Conservation (phyloP, 2,329 filamentous ascomycete species). For the Aspergillus sp. region DNA sequence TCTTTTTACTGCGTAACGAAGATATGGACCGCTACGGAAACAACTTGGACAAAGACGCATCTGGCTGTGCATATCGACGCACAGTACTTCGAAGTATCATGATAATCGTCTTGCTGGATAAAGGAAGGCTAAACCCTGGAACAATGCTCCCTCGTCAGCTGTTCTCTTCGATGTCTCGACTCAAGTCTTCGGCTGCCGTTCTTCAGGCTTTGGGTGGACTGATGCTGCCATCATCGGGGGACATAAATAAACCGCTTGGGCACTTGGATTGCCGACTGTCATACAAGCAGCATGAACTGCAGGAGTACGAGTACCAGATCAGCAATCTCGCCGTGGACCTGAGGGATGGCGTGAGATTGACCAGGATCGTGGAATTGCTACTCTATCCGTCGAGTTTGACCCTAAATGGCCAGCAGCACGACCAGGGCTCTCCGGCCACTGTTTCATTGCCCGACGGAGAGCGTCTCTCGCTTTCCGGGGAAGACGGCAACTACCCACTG, state of each 20-base stretch:
- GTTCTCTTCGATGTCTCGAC: conserved; percentile 42
- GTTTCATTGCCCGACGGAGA: conserved; percentile 39
- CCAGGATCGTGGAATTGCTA: conserved; percentile 50
- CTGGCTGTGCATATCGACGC: conserved; percentile 44
- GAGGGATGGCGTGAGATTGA: conserved; percentile 52
- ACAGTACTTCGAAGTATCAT: conserved; percentile 51
- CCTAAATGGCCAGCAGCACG: conserved; percentile 4
- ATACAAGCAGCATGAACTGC: conserved; percentile 47
- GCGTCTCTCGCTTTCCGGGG: conserved; percentile 25
- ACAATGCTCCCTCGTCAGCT: conserved; percentile 32
- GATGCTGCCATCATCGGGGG: conserved; percentile 50
- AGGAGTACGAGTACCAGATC: conserved; percentile 51
- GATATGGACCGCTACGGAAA: conserved; percentile 32
- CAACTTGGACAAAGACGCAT: conserved; percentile 32
- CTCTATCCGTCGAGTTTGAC: conserved; percentile 35
- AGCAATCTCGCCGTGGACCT: conserved; percentile 54
- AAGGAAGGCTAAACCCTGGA: conserved; percentile 35
- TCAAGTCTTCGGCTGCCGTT: conserved; percentile 49
- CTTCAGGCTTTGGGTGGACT: conserved; percentile 44
- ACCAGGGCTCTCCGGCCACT: conserved; percentile 33
- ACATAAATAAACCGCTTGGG: conserved; percentile 45
- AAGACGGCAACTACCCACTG: conserved; percentile 37
- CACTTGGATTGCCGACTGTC: conserved; percentile 49
- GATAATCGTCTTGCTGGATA: conserved; percentile 52
- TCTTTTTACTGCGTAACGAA: conserved; percentile 50